Evolutionary conservation across 1,284 basidiomycete genomes (phyloP), one percentile per base, ranked within the genome.

Genomic region (Exobasidium cylindrosporum): DNA sequence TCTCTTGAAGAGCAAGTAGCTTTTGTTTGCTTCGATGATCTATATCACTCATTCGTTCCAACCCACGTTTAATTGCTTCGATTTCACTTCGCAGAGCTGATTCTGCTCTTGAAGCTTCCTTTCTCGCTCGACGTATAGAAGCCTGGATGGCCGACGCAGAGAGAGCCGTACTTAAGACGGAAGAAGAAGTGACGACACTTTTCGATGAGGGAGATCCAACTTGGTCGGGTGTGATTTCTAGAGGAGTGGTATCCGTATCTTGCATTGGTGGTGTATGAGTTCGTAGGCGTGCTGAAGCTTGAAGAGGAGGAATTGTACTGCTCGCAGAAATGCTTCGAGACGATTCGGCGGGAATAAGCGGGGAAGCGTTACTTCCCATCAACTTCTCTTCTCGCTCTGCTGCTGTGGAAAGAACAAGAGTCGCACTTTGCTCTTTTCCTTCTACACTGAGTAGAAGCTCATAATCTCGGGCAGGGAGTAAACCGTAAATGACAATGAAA

Each of bases 401-500:
- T 45, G 32, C 17, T 4, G 29, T 29, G 17, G 31, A 57, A 7
- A 57, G n/a, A 17, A 21, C 3, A 52, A 43, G 10, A 10, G 35
- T 40, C 35, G 7, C 10, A 17, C 35, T 40, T 40, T 40, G 35
- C 35, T 61, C 45, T 1, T 23, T 26, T 5, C 26, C 30, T 21
- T 57, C 63, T 21, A 75, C 70, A 29, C 61, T 47, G 55, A 75
- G 62, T 35, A 71, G 67, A 4, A 75, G 50, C 29, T 72, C 69
- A 61, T 73, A 73, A 53, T 68, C 68, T 1, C 62, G 62, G 21
- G 67, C 66, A 2, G 73, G 71, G 30, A 65, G 60, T 44, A 76
- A 64, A 17, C 70, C 73, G 58, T 72, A 76, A 58, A 76, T 66
- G 65, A 76, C 73, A 29, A 76, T 65, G 54, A 76, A 69, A 7